Evolutionary conservation across 192 early-diverging fungal genomes (phyloP), one percentile per base, ranked within the genome.

Genomic region (Pilaira anomala): DNA sequence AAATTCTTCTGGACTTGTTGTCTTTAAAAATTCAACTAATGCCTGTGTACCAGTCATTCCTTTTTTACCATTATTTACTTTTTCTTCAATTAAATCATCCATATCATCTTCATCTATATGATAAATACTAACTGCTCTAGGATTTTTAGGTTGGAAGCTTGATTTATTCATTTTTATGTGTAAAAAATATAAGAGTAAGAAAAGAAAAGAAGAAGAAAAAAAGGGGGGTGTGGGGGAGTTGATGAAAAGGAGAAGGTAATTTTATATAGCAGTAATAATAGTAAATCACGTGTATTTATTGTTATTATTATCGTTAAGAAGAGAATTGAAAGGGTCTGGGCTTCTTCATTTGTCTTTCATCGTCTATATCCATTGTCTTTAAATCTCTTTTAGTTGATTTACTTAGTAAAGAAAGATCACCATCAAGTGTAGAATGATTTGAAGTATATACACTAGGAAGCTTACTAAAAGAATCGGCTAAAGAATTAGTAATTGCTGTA

Each of bases 1-100:
- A 26, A 73, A 73, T 50, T 73, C 71, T 64, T 73, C 71, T 3
- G 71, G 71, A 16, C 71, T 67, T 19, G 71, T 73, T 26, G 60
- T 73, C 33, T 66, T 63, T 16, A 73, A 46, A 42, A 73, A 73
- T 24, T 73, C 71, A 14, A 67, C 71, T 13, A 73, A 53, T 9
- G 71, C 71, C 48, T 73, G 71, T 28, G 71, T 73, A 1, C 65
- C 62, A 5, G 71, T 73, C 51, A 60, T 40, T 41, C 39, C 57
- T 18, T 41, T 49, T 41, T 36, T 61, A 19, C 52, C 36, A 12
- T 55, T 52, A 22, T 53, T 29, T 19, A 63, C 22, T 46, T 39
- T 42, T 3, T 48, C 46, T 25, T 54, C 59, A 33, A 61, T 50
- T 19, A 53, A 62, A 25, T 61, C 58, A 21, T 55, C 22, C 25